Conservation (phyloP, 2,329 filamentous ascomycete genomes). For the Ascochyta koolunga region DNA sequence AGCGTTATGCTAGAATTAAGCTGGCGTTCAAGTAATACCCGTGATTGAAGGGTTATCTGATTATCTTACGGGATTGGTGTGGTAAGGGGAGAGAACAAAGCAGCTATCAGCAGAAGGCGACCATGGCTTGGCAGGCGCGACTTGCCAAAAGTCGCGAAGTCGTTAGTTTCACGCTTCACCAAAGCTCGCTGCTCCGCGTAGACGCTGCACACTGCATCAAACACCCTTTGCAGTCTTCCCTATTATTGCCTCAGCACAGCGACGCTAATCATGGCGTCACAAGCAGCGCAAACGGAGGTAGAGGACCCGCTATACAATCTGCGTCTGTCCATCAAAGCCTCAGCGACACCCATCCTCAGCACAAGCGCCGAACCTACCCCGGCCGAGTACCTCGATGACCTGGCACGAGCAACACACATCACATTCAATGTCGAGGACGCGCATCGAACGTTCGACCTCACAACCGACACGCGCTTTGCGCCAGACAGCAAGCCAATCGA, state of each 20-base stretch:
- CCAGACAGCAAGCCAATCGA: slow-evolving; percentile 74
- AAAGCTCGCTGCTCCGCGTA: not conserved
- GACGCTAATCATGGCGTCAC: slow-evolving; percentile 5
- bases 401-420: slow-evolving; percentile 63
- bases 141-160: slow-evolving; percentile 10
- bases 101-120: not conserved
- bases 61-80: not conserved
- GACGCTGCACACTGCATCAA: not conserved
- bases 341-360: slow-evolving; percentile 73
- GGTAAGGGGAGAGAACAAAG: not conserved
- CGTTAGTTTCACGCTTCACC: slow-evolving; percentile 7
- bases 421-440: slow-evolving; percentile 70
- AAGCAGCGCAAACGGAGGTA: slow-evolving; percentile 39
- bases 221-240: not conserved
- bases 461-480: slow-evolving; percentile 81
- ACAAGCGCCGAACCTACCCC: slow-evolving; percentile 69
- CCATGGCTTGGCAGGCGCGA: slow-evolving; percentile 18
- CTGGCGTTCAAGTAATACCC: no score
- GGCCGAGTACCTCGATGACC: slow-evolving; percentile 64
- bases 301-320: slow-evolving; percentile 81
- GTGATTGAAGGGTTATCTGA: no score
- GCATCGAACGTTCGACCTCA: slow-evolving; percentile 71
- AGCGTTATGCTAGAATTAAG: no score
- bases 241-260: not conserved
- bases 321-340: slow-evolving; percentile 78